Base-by-base conservation (phyloP, 495 filamentous ascomycete genomes). In the Echria macrotheca region DNA sequence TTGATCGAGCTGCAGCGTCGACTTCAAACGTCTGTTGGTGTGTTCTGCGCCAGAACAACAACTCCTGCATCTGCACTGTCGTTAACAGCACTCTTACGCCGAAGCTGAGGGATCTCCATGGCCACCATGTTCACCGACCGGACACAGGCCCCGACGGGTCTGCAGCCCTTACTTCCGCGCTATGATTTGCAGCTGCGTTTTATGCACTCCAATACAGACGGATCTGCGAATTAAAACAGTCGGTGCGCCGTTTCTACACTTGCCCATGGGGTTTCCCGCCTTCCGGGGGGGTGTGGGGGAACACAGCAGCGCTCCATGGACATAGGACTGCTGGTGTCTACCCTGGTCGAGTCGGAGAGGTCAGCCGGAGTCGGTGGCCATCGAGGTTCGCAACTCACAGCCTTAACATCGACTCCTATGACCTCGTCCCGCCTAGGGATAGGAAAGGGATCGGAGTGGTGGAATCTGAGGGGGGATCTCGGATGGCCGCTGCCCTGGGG, bases 101-200 rank as follows among this genome's bases (percentile, higher is more conserved):
- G n/a, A n/a, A 28, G 32, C 33, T 40, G 26, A 45, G 35, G 44
- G 55, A 61, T 58, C 49, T 33, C 38, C 54, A 37, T 31, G 17
- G 25, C 41, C 24, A 29, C 52, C 43, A 23, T 14, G 39, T 35
- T 33, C 48, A 29, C 50, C 36, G 24, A 38, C 52, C 41, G 44
- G 25, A 38, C 32, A 42, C 49, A 43, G 18, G 22, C 39, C 31
- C 33, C 41, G 15, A 44, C 37, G 42, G 50, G 42, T 47, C 42
- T 41, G 43, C 49, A 29, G 29, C 26, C 24, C 38, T 28, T 32
- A 29, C 44, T 32, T 49, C 46, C 44, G 41, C 52, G 48, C 28
- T 36, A 57, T 57, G 57, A 60, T 55, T 49, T 53, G 52, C 57
- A 54, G 33, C 21, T 55, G 33, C 46, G 38, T 47, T 50, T 57